Evolutionary conservation across 176 grass and related monocot species (phyloP).

Genomic region (Oryza officinalis): DNA sequence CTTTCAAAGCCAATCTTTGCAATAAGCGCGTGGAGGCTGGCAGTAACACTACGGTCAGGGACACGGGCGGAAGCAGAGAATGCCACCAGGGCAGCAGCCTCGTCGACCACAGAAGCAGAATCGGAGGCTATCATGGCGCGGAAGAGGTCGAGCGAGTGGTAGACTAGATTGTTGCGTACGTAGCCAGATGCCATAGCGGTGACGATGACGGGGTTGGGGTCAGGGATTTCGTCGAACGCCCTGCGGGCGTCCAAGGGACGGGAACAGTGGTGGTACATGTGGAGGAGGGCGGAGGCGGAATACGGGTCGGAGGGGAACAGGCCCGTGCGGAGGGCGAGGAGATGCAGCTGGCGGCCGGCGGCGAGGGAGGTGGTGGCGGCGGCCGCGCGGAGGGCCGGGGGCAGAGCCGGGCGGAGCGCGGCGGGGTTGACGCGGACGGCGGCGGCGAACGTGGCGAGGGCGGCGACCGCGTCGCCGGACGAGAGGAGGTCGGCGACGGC

Average conservation of each 20-base stretch:
- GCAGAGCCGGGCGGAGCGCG: constrained; percentile 52
- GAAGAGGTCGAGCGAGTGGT: constrained; percentile 52
- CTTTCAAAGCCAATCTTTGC: constrained; percentile 51
- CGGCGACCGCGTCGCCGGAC: constrained; percentile 46
- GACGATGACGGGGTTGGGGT: constrained; percentile 58
- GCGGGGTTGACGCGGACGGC: constrained; percentile 44
- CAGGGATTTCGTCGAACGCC: constrained; percentile 72
- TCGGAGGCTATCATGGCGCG: constrained; percentile 43
- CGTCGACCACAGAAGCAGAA: constrained; percentile 45
- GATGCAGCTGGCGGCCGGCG: constrained; percentile 76
- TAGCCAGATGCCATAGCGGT: constrained; percentile 78
- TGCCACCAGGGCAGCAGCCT: constrained; percentile 54
- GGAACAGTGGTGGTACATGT: constrained; percentile 80
- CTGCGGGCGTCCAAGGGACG: constrained; percentile 58
- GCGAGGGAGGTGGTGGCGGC: constrained; percentile 48
- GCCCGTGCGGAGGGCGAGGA: constrained; percentile 59
- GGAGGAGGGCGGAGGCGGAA: constrained; percentile 66
- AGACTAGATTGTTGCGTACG: constrained; percentile 54
- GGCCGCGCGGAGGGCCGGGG: constrained; percentile 61
- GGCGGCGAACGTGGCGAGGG: constrained; percentile 52
- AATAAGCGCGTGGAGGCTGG: constrained; percentile 54
- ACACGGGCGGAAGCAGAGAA: constrained; percentile 64
- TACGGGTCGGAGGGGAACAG: constrained; percentile 64
- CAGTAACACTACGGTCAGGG: constrained; percentile 33
- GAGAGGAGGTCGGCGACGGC: constrained; percentile 70